Evolutionary conservation across 768 basidiomycete genomes (phyloP), one percentile per base, ranked within the genome.

Genomic region (Suillus brevipes): DNA sequence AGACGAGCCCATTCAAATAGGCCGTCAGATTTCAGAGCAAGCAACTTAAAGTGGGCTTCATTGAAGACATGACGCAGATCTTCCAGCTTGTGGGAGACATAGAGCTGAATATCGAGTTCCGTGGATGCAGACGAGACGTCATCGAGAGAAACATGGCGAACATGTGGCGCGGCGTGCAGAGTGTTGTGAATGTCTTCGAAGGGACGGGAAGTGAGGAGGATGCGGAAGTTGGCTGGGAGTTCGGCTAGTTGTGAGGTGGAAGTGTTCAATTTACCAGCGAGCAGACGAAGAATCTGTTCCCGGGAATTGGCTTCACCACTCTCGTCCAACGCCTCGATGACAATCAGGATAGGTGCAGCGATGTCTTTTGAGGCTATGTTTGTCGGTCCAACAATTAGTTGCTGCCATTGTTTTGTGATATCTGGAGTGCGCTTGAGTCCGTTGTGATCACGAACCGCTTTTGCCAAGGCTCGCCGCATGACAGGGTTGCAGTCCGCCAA

Each of bases 251-350:
- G n/a, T 18, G 36, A n/a, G 25, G 38, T 3, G 5, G 49, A n/a
- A 25, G 23, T 16, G 23, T 25, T n/a, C 13, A 4, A 3, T 2
- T 53, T 23, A 13, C 49, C 31, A 34, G 59, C 16, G 13, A 68
- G 45, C 10, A 67, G 25, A 36, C 23, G 2, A 9, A 77, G 70
- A 37, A 74, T 65, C 7, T 23, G 20, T n/a, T 55, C 40, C 18
- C 68, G 67, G 49, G 63, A 34, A 2, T 25, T 38, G 6, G 38
- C 40, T 5, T 68, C 60, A 9, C 64, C 64, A 43, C 67, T 69
- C 56, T 67, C 70, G 43, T 72, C 69, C 42, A 74, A 53, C 4
- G 62, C 73, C 45, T 76, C 75, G 20, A 75, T 69, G 53, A 74
- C 63, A n/a, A 73, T 60, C 18, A 73, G 36, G 9, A 71, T 64